A percentile compares a stretch with the other conserved stretches of the same genome.
phyloP scores from a whole-genome alignment of 208 protist species.

The Leishmania lainsoni region DNA sequence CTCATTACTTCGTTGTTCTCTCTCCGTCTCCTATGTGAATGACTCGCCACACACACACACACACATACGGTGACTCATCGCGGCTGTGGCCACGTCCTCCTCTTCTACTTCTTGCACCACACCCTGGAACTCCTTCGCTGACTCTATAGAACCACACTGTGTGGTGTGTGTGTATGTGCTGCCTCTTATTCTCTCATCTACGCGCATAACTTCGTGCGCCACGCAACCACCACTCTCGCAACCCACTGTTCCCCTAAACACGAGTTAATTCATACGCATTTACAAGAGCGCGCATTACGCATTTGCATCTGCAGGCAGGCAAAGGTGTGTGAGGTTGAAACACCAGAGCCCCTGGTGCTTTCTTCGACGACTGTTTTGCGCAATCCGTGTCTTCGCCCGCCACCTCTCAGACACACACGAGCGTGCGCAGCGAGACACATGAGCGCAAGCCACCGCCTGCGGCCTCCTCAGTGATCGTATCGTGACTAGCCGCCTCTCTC shows the following conservation, averaged over 20 bases:
- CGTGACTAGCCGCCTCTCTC: background rate
- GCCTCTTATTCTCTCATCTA: background rate
- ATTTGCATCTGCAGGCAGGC: background rate
- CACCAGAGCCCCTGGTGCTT: background rate
- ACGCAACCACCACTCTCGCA: background rate
- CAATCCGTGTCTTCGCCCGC: background rate
- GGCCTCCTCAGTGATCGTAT: background rate
- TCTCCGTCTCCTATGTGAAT: background rate
- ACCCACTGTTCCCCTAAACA: background rate
- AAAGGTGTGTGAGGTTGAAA: background rate
- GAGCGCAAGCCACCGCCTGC: background rate
- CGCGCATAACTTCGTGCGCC: background rate
- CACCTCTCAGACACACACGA: background rate
- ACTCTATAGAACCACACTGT: background rate
- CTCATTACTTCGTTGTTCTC: background rate
- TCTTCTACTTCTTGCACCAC: background rate
- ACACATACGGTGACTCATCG: background rate
- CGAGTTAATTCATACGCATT: background rate
- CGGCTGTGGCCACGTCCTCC: background rate
- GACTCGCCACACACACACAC: background rate
- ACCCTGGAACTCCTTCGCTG: background rate
- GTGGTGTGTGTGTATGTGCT: background rate
- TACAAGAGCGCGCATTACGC: background rate
- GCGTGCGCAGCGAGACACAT: background rate
- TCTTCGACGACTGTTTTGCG: background rate